Percentiles rank a stretch among this genome's conserved stretches.
Evolutionary conservation across 2,329 filamentous ascomycete genomes (phyloP).

Genomic region (Paecilomyces sp.): DNA sequence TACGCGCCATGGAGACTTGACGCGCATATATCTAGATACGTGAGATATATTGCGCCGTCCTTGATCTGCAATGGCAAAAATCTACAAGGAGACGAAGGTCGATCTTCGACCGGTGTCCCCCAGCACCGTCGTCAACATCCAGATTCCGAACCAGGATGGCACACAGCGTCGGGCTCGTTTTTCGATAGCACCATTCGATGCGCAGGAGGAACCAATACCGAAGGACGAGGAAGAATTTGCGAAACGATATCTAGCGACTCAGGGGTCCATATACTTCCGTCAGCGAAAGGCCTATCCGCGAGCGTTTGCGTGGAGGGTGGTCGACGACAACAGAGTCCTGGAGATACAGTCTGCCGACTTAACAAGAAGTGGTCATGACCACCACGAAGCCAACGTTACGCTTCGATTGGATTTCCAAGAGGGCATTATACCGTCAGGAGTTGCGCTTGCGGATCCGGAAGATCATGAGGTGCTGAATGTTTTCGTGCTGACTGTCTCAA

Average conservation of each 20-base stretch:
- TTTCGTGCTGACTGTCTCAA: slow-evolving; percentile 72
- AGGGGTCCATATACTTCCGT: slow-evolving; percentile 80
- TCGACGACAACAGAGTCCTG: slow-evolving; percentile 71
- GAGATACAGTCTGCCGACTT: slow-evolving; percentile 80
- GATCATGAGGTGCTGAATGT: slow-evolving; percentile 71
- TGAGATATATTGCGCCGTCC: slow-evolving; percentile 2
- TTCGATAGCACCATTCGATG: slow-evolving; percentile 38
- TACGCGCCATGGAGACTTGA: slow-evolving; percentile 26
- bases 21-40: slow-evolving; percentile 2
- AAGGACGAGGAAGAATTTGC: slow-evolving; percentile 65
- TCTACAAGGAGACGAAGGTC: slow-evolving; percentile 82
- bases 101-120: slow-evolving; percentile 68
- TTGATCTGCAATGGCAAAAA: slow-evolving; percentile 52
- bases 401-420: slow-evolving; percentile 72
- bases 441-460: slow-evolving; percentile 73
- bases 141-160: slow-evolving; percentile 49
- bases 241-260: slow-evolving; percentile 63
- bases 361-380: slow-evolving; percentile 57
- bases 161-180: slow-evolving; percentile 39
- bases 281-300: slow-evolving; percentile 67
- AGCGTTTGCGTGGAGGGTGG: slow-evolving; percentile 83
- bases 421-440: slow-evolving; percentile 65
- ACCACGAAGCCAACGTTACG: slow-evolving; percentile 63
- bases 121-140: slow-evolving; percentile 63
- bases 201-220: slow-evolving; percentile 33